A percentile compares a stretch with the other conserved stretches of the same genome.
Evolutionary conservation across 2,329 filamentous ascomycete genomes (phyloP).

Genomic region (Aspergillus sp.): DNA sequence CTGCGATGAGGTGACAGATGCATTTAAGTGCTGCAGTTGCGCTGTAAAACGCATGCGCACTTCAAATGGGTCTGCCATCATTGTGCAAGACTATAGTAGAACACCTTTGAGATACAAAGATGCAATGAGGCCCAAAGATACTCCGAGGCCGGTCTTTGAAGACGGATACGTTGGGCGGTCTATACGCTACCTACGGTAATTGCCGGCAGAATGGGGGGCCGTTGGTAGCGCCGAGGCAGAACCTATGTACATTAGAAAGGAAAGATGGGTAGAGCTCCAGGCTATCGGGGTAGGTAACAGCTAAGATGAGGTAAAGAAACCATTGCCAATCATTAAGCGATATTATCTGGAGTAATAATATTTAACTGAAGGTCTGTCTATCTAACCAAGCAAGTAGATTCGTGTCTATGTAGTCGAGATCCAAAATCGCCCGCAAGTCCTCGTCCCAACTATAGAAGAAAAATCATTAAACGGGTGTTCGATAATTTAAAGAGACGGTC

Average conservation of each 20-base stretch:
- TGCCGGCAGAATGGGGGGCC: conserved; percentile 25
- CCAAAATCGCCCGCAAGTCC: neutral
- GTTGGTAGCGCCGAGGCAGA: conserved; percentile 11
- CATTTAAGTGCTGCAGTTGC: conserved; percentile 86
- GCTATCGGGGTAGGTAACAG: too few relatives aligned
- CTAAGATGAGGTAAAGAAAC: too few relatives aligned
- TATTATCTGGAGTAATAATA: neutral
- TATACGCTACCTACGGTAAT: neutral
- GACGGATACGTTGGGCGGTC: conserved; percentile 19
- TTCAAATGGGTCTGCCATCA: conserved; percentile 88
- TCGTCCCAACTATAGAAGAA: neutral
- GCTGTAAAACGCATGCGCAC: conserved; percentile 95
- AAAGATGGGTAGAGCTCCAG: neutral
- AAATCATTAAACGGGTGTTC: neutral
- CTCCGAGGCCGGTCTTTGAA: neutral
- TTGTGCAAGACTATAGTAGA: conserved; percentile 22
- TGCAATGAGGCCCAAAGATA: neutral
- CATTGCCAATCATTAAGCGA: too few relatives aligned
- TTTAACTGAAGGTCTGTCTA: neutral
- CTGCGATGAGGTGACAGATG: conserved; percentile 81
- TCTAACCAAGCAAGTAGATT: neutral
- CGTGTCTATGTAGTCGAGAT: neutral
- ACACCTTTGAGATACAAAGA: neutral
- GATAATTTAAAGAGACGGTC: conserved; percentile 29
- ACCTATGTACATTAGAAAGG: neutral